These are phyloP conservation scores for Aspergillus luchuensis DNA, from an alignment of 2,329 filamentous ascomycete genomes.

Conservation along the genomic window DNA sequence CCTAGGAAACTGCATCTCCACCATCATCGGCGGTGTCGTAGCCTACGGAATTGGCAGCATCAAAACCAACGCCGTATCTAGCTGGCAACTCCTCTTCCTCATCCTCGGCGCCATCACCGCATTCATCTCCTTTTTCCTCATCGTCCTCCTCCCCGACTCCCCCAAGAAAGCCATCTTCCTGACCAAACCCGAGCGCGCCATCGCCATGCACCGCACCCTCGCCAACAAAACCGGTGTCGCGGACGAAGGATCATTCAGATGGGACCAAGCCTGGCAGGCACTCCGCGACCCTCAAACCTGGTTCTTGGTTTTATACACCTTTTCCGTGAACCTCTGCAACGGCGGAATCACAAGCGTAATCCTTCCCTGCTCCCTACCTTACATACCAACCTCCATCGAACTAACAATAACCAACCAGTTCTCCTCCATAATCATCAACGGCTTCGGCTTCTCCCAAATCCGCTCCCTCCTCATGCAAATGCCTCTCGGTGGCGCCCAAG, in stretches of 20 bases:
- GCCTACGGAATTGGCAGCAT: constrained; percentile 34
- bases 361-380: background rate
- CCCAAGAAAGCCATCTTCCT: constrained; percentile 48
- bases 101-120: constrained; percentile 33
- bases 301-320: constrained; percentile 35
- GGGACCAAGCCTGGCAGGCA: constrained; percentile 43
- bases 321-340: constrained; percentile 38
- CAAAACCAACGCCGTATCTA: constrained; percentile 18
- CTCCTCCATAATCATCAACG: constrained; percentile 37
- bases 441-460: constrained; percentile 43
- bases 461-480: constrained; percentile 42
- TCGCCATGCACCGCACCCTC: constrained; percentile 56
- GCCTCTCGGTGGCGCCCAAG: constrained; percentile 36
- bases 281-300: constrained; percentile 36
- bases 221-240: constrained; percentile 57
- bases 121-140: constrained; percentile 20
- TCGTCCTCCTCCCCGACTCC: constrained; percentile 27
- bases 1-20: constrained; percentile 36
- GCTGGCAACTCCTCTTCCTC: constrained; percentile 37
- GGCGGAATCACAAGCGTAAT: constrained; percentile 36
- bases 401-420: constrained; percentile 21
- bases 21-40: constrained; percentile 33
- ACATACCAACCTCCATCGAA: too few species aligned
- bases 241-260: constrained; percentile 50
- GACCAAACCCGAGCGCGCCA: constrained; percentile 42